Evolutionary conservation across 2,329 filamentous ascomycete genomes (phyloP), one percentile per base, ranked within the genome.

Genomic region (Zalaria sp.): DNA sequence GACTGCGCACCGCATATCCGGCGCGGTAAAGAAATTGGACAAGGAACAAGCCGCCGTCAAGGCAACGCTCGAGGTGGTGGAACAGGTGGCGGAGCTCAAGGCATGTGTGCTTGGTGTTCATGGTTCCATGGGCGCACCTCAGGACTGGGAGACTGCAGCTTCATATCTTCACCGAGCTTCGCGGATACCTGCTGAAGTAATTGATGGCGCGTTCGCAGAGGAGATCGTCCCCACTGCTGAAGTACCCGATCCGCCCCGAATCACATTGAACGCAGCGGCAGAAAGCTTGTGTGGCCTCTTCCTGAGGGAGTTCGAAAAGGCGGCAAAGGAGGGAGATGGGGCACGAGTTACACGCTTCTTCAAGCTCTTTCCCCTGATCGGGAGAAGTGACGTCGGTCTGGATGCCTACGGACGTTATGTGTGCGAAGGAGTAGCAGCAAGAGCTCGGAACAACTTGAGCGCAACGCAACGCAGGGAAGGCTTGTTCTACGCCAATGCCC

Each of bases 141-240:
- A 98, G 62, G 91, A 98, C 65, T 98, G 91, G 91, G 91, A 98
- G 62, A 91, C 86, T 3, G 91, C 91, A 3, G 91, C 91, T 2
- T 83, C 75, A 37, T 96, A 96, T 60, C 73, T 98, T 44, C 77
- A 83, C 48, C 77, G 89, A 36, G 88, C 91, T 5, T 79, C 79
- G 46, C 79, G 82, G 50, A 79, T 98, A 8, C 88, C 89, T 0
- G 72, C 79, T 39, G 71, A 81, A 1, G 89, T 98, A 39, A 72
- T 88, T 39, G 74, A 82, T 50, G 86, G 91, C 26, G 75, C 78
- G 10, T 98, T 98, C 57, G 89, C 91, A 0, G 82, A 88, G 31
- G 78, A 86, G 49, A 89, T 94, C 57, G 91, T 98, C 5, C 91
- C 91, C 0, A 96, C 85, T 2, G 84, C 93, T 4, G 91, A 98